Percentiles rank a stretch among this genome's conserved stretches.
Conservation (phyloP, 345 rosid genomes). For the Anastatica hierochuntica region DNA sequence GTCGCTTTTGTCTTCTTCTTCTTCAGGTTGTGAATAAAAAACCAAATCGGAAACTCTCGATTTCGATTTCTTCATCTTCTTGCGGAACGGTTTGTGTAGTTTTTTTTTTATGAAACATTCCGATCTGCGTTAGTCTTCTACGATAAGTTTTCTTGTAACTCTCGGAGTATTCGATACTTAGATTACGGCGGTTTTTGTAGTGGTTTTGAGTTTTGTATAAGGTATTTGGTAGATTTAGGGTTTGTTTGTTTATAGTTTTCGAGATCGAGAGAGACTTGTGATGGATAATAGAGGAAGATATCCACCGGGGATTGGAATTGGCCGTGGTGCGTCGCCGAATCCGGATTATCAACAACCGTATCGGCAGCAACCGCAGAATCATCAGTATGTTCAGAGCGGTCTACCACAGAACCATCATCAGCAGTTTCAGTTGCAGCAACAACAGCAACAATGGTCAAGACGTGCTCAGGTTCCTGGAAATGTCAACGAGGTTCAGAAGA, state of each 20-base stretch:
- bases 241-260: conserved; percentile 6
- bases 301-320: conserved; percentile 60
- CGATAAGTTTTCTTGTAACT: too few species aligned
- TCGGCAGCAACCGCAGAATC: conserved; percentile 36
- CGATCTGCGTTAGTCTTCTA: too few species aligned
- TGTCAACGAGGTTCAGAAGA: conserved; percentile 68
- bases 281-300: conserved; percentile 78
- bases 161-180: too few species aligned
- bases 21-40: background rate
- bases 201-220: background rate
- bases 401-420: conserved; percentile 31
- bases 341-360: conserved; percentile 37
- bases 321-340: conserved; percentile 54
- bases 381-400: conserved; percentile 57
- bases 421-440: conserved; percentile 31
- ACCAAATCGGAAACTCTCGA: conserved; percentile 15
- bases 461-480: conserved; percentile 41
- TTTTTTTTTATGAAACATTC: conserved; percentile 17
- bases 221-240: conserved; percentile 23
- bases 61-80: conserved; percentile 4
- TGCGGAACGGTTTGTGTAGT: conserved; percentile 16
- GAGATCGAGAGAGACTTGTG: conserved; percentile 25
- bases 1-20: background rate
- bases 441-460: conserved; percentile 58
- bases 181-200: background rate